Evolutionary conservation across 345 rosid genomes (phyloP), one percentile per base, ranked within the genome.

Genomic region (Rubroshorea leprosula): DNA sequence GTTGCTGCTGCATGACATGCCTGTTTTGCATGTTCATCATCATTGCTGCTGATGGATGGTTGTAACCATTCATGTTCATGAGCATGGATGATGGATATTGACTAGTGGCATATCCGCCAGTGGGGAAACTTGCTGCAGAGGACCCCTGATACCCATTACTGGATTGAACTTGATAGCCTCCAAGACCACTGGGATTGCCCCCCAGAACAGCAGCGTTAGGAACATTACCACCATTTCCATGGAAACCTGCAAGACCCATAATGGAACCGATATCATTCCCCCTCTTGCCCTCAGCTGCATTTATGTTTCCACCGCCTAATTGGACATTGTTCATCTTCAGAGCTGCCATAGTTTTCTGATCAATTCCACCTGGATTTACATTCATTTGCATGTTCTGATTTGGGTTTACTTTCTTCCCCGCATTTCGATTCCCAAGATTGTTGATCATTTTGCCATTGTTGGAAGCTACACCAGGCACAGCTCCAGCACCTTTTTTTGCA

Each of bases 1-100:
- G 80, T 45, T 72, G 93, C 41, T 35, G 93, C 25, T 55, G 81
- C 75, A 67, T 53, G 61, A 65, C 48, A 15, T 68, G 68, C 72
- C 78, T 66, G 46, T 68, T 78, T 51, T 70, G 85, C 87, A 76
- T 70, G 68, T 75, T 74, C 76, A 69, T 78, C 81, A 69, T 76
- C 83, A 63, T 59, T 74, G 74, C 53, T 62, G 76, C 52, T 66
- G 51, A 45, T 70, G 72, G 74, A 61, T 67, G 66, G 55, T 72
- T 69, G 49, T 70, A 62, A 14, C 79, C 82, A 59, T 76, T 79
- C 57, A 71, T 60, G 81, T 78, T 78, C 80, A 62, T 73, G 15
- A 61, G 63, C 70, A 61, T 58, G 15, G 88, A 51, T 51, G 79
- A 21, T 54, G 85, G 85, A 31, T 64, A 41, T 41, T 73, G 78